phyloP scores from a whole-genome alignment of 139 green algal genomes.

The Micromonas commoda region DNA sequence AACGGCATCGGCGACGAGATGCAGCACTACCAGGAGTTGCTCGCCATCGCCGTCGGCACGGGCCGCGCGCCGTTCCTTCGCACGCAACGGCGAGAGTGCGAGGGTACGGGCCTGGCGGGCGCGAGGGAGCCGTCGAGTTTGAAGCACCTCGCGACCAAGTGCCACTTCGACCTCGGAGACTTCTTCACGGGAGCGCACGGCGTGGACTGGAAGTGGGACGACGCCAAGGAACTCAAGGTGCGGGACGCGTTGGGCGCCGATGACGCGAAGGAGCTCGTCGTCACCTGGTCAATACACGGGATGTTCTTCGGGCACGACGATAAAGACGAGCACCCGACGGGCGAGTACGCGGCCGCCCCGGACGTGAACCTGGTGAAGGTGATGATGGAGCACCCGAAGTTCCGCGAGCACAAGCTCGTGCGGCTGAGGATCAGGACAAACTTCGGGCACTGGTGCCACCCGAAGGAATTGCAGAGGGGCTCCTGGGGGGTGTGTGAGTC shows the following conservation, averaged over 20 bases:
- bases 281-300: no score
- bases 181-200: not conserved
- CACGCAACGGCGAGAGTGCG: conserved; percentile 1
- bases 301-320: not conserved
- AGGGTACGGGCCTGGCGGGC: not conserved
- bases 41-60: not conserved
- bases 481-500: conserved; percentile 3
- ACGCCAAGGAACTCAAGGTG: not conserved
- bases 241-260: conserved; percentile 1
- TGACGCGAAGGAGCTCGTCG: no score
- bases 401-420: not conserved
- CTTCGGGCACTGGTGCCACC: not conserved
- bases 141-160: not conserved
- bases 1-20: conserved; percentile 22
- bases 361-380: not conserved
- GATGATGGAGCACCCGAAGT: conserved; percentile 5
- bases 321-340: not conserved
- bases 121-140: not conserved
- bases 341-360: not conserved
- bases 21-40: conserved; percentile 16
- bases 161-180: conserved; percentile 21
- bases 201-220: conserved; percentile 2
- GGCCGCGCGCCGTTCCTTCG: not conserved
- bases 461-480: no score
- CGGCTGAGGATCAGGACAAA: conserved; percentile 3